Evolutionary conservation across 495 filamentous ascomycete species (phyloP).

Genomic region (Neurospora sp.): DNA sequence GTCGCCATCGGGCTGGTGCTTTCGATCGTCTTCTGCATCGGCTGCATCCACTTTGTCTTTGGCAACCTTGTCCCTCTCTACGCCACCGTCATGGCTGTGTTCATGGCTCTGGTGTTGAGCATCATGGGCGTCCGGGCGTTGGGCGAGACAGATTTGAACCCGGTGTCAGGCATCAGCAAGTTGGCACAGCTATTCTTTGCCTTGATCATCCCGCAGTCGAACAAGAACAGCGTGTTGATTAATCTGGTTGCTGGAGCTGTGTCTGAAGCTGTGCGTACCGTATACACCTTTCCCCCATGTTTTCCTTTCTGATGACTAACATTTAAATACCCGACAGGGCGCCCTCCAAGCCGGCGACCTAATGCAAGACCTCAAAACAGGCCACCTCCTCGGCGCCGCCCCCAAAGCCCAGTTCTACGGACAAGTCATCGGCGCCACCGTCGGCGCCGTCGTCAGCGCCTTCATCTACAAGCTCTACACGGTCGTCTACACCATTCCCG

Average conservation of each 20-base stretch:
- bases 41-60: slow-evolving; percentile 72
- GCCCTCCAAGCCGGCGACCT: slow-evolving; percentile 94
- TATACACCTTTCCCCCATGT: background rate
- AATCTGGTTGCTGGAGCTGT: slow-evolving; percentile 95
- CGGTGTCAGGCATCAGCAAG: slow-evolving; percentile 93
- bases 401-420: slow-evolving; percentile 96
- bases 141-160: slow-evolving; percentile 94
- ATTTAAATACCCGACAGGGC: slow-evolving; percentile 47
- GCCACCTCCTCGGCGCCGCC: slow-evolving; percentile 81
- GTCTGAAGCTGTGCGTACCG: slow-evolving; percentile 21
- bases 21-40: slow-evolving; percentile 70
- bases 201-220: slow-evolving; percentile 62
- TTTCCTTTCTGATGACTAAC: background rate
- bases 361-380: slow-evolving; percentile 97
- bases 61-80: slow-evolving; percentile 54
- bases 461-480: slow-evolving; percentile 89
- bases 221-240: slow-evolving; percentile 74
- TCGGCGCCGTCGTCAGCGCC: slow-evolving; percentile 82
- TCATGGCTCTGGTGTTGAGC: slow-evolving; percentile 79
- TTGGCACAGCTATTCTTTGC: slow-evolving; percentile 93
- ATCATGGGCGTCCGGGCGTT: slow-evolving; percentile 94
- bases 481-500: slow-evolving; percentile 76
- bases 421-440: slow-evolving; percentile 79
- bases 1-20: slow-evolving; percentile 65
- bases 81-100: slow-evolving; percentile 69